Evolutionary conservation across 176 grass and related monocot species (phyloP), one percentile per base, ranked within the genome.

Genomic region (Dendrocalamus sinicus): DNA sequence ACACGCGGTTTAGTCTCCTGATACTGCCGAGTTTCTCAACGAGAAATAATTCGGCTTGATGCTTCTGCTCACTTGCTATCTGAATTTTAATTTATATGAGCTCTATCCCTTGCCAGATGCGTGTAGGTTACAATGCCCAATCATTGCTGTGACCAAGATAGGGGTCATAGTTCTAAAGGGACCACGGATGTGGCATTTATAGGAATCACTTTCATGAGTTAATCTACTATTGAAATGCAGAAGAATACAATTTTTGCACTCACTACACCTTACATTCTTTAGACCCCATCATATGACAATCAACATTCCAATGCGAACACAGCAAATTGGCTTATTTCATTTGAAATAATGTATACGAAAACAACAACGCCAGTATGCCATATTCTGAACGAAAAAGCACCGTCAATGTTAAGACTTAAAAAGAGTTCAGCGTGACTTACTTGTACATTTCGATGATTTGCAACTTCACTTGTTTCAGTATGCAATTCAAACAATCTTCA

Each of bases 221-320:
- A 62, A 65, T 51, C 9, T 39, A 39, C 46, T 35, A 41, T 4
- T 80, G 59, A 5, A 24, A 59, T n/a, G 22, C 66, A 62, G 5
- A 80, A 64, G 6, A 43, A 30, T 72, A 73, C 84, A 86, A 63
- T 46, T 50, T 86, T 72, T 41, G 84, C 76, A 43, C 30, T 86
- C 67, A 43, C 54, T 53, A 64, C 20, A 66, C 5, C 45, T n/a
- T 22, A 15, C 57, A 63, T 55, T 54, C 8, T 73, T 24, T 9
- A 43, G 20, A 9, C 9, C 45, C 44, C 54, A 28, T 55, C 78
- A 7, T 39, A 52, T 66, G 7, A 20, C 57, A 52, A 73, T 73
- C 14, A 63, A 20, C 44, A 72, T 20, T 80, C 67, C 58, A 14
- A 55, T 58, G 32, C 22, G 13, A 43, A 40, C 75, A 60, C 39